Evolutionary conservation across 768 basidiomycete genomes (phyloP).

Genomic region (Pulveroboletus ravenelii): DNA sequence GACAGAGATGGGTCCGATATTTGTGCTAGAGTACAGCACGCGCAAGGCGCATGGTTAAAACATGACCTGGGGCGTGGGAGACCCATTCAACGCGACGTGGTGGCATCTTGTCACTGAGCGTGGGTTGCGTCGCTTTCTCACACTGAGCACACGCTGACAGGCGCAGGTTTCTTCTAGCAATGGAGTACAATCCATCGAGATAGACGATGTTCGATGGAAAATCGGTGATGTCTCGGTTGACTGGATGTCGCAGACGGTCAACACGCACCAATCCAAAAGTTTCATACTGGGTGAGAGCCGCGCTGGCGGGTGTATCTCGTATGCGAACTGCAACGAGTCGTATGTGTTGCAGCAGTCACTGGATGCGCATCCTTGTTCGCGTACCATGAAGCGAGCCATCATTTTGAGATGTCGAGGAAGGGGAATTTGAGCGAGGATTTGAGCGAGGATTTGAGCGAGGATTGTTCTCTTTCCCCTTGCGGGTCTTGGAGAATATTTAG

Average conservation of each 20-base stretch:
- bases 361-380: not conserved
- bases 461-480: not conserved
- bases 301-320: slow-evolving; percentile 51
- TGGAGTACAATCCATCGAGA: slow-evolving; percentile 22
- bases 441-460: not conserved
- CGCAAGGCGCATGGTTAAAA: slow-evolving; percentile 57
- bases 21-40: slow-evolving; percentile 58
- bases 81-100: slow-evolving; percentile 74
- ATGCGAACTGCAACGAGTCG: slow-evolving; percentile 54
- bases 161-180: slow-evolving; percentile 8
- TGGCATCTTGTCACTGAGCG: slow-evolving; percentile 76
- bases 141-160: not conserved
- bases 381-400: not conserved
- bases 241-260: slow-evolving; percentile 44
- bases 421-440: not conserved
- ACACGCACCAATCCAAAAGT: slow-evolving; percentile 65
- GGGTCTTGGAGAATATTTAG: no score
- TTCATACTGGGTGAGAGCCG: slow-evolving; percentile 50
- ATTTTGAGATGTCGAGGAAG: not conserved
- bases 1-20: slow-evolving; percentile 53
- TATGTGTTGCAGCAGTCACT: slow-evolving; percentile 53
- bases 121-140: slow-evolving; percentile 21
- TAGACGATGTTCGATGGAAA: not conserved
- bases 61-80: slow-evolving; percentile 51
- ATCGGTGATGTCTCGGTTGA: not conserved